Evolutionary conservation across 2,329 filamentous ascomycete species (phyloP).

Genomic region (Sporothrix phasma): DNA sequence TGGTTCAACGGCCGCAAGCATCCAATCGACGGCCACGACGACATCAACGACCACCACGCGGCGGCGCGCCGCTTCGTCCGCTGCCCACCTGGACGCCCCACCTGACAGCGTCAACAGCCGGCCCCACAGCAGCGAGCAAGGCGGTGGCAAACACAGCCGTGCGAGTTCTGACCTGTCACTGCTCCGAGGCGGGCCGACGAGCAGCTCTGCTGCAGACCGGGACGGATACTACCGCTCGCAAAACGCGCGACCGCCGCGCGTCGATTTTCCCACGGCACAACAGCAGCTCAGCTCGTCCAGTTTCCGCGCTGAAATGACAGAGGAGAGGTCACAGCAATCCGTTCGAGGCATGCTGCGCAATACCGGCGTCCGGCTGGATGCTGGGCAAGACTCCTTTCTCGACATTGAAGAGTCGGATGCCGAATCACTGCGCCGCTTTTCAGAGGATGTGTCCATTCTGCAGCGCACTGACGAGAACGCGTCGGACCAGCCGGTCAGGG

Average conservation of each 20-base stretch:
- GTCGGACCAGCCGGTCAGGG: constrained; percentile 42
- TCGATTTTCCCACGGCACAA: constrained; percentile 33
- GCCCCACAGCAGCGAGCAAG: constrained; percentile 48
- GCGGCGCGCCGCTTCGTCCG: constrained; percentile 52
- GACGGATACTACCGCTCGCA: constrained; percentile 32
- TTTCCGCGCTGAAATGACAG: constrained; percentile 31
- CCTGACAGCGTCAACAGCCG: constrained; percentile 39
- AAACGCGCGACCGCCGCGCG: constrained; percentile 37
- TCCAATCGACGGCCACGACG: not conserved
- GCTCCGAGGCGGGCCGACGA: constrained; percentile 42
- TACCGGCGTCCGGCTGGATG: constrained; percentile 44
- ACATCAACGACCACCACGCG: constrained; percentile 27
- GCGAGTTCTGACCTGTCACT: constrained; percentile 62
- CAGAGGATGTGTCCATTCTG: constrained; percentile 57
- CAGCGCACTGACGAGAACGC: constrained; percentile 56
- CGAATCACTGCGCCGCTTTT: constrained; percentile 53
- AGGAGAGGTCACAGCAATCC: constrained; percentile 37
- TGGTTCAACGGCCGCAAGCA: not conserved
- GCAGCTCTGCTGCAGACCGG: constrained; percentile 27
- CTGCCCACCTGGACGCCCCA: constrained; percentile 49
- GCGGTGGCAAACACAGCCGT: constrained; percentile 52
- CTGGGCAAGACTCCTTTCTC: constrained; percentile 44
- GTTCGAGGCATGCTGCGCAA: constrained; percentile 41
- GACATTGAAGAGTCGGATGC: constrained; percentile 62
- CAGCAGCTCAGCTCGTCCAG: constrained; percentile 19